Base-by-base conservation (phyloP, 2,329 filamentous ascomycete genomes). In the Nannizziopsis arthrosporioides region DNA sequence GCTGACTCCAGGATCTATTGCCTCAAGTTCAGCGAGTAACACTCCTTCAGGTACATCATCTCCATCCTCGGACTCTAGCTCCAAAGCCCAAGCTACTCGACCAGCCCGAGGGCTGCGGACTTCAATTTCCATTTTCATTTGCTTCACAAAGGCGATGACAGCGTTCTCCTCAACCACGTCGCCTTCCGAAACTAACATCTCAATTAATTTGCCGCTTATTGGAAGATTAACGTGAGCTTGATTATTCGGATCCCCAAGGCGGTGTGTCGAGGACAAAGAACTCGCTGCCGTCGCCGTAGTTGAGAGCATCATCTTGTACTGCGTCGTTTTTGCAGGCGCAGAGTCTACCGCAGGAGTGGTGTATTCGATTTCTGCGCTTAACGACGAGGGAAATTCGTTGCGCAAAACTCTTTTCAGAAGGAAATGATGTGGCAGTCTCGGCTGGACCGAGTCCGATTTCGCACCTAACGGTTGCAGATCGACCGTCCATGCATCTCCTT, bases 91-190 rank as follows among this genome's bases (percentile, higher is more conserved):
- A 1, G 58, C 63, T 3, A 77, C 68, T 1, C 57, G 59, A 0
- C 77, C 77, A 1, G 65, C 63, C 3, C 66, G 65, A 12, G 68
- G 65, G 47, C 68, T 69, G 17, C 79, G 61, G 2, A 82, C 72
- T 55, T 82, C 79, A n/a, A 82, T 61, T 54, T 82, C 79, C 78
- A 82, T 82, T 62, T 82, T 82, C 77, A 81, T 81, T 61, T 82
- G 78, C 60, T 76, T 75, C 15, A 82, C 72, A 14, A 82, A 76
- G 6, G 67, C 74, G 54, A 82, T 64, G 0, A 74, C 63, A 35
- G 80, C 72, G 1, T 76, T 75, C 51, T 73, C 65, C 15, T 59
- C 59, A 0, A 78, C 63, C 5, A 59, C 54, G 50, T 78, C 73
- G 0, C 74, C 75, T 3, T 70, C 68, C 5, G 74, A 68, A 0